A percentile compares a stretch with the other conserved stretches of the same genome.
Conservation (phyloP, 2,329 filamentous ascomycete genomes). For the Thermochaetoides dissita region DNA sequence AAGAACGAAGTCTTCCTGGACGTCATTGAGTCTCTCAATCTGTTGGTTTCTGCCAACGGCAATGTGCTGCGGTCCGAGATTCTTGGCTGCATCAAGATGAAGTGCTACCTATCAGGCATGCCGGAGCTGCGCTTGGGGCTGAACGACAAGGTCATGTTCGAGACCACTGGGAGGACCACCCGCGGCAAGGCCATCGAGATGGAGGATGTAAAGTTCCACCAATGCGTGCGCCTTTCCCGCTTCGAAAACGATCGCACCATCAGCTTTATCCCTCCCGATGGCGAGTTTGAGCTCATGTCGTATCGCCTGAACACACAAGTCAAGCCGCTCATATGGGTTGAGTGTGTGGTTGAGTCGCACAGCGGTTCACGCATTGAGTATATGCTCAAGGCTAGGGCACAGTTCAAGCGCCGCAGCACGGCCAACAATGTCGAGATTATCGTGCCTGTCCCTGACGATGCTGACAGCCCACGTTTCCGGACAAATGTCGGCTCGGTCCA, state of each 20-base stretch:
- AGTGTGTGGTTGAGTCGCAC: conserved; percentile 92
- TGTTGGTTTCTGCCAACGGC: conserved; percentile 84
- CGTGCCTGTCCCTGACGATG: conserved; percentile 92
- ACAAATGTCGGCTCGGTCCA: conserved; percentile 96
- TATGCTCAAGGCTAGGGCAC: conserved; percentile 94
- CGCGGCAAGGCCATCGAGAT: conserved; percentile 96
- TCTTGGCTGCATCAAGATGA: conserved; percentile 96
- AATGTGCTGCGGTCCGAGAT: conserved; percentile 95
- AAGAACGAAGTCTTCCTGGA: conserved; percentile 99
- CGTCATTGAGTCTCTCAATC: conserved; percentile 89
- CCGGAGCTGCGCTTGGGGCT: conserved; percentile 84
- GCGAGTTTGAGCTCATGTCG: conserved; percentile 98
- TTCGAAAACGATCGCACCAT: conserved; percentile 99
- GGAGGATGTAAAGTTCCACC: conserved; percentile 99
- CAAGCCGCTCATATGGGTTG: conserved; percentile 97
- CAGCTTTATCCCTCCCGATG: conserved; percentile 95
- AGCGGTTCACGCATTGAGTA: conserved; percentile 94
- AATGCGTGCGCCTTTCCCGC: conserved; percentile 85
- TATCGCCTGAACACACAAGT: conserved; percentile 98
- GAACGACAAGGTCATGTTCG: conserved; percentile 99
- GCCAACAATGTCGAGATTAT: conserved; percentile 98
- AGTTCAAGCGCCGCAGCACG: conserved; percentile 95
- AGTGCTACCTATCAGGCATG: conserved; percentile 98
- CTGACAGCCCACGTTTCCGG: conserved; percentile 87
- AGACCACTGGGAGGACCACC: conserved; percentile 87